Base-by-base conservation (phyloP, 1,139 yeast species). In the Taphrina populina region DNA sequence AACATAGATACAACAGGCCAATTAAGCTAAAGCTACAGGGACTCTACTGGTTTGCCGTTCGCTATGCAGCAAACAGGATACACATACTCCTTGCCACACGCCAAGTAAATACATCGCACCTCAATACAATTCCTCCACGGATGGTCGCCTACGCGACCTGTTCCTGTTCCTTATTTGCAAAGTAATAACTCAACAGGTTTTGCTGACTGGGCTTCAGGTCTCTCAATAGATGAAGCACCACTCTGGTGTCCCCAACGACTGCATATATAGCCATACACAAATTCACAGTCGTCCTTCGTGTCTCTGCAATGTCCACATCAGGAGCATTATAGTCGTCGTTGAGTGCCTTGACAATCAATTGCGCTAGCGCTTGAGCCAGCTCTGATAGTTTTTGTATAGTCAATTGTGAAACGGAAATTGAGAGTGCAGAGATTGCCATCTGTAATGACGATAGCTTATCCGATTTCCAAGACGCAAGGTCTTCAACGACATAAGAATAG, bases 171-270 rank as follows among this genome's bases (percentile, higher is more conserved):
- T 39, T 49, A 26, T 56, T 56, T 7, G 58, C 53, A 26, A 57
- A 57, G 32, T 57, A 57, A 35, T 57, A 57, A 8, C 35, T 43
- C 45, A 57, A 49, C 30, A 57, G 32, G 27, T 57, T 57, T 44
- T 51, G 57, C 23, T 57, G 52, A 33, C 47, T 49, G 23, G 52
- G 49, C 33, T 47, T 39, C 32, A 57, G 30, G 10, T 33, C 55
- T 10, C 45, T 27, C 41, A 41, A 27, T 19, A 57, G 26, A 3
- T 35, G 29, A 30, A 57, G 26, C 32, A 56, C 43, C 36, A 44
- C 35, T 32, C 40, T 8, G 13, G 52, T 43, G 44, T 57, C 44
- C 4, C 53, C 51, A 13, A 53, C 29, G 24, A 57, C 58, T 4
- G 40, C 19, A 20, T 57, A 49, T 20, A 56, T 36, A 5, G 53